Evolutionary conservation across 306 rosid species (phyloP).

Genomic region (Rosa rugosa): DNA sequence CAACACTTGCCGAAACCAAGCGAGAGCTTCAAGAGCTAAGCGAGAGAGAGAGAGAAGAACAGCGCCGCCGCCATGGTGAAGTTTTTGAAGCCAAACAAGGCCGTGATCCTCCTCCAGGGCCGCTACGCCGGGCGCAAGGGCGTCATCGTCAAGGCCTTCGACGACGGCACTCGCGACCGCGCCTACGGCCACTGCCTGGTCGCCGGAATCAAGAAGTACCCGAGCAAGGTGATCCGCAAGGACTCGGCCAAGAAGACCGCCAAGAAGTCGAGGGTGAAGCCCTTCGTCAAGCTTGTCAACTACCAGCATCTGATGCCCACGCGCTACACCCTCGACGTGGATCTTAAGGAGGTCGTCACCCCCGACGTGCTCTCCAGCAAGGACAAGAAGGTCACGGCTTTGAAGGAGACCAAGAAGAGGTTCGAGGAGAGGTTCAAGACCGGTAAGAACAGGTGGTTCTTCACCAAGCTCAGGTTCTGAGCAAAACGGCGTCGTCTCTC

Average conservation of each 20-base stretch:
- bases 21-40: too few relatives aligned
- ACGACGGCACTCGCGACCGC: conserved; percentile 52
- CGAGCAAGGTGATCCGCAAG: conserved; percentile 46
- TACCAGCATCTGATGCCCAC: conserved; percentile 52
- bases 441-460: conserved; percentile 56
- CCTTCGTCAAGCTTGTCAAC: conserved; percentile 51
- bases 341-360: conserved; percentile 44
- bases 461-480: conserved; percentile 54
- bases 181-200: conserved; percentile 50
- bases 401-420: conserved; percentile 48
- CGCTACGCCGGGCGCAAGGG: conserved; percentile 58
- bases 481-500: not conserved
- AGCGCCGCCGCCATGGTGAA: conserved; percentile 32
- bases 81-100: conserved; percentile 47
- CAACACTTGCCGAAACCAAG: too few relatives aligned
- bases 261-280: conserved; percentile 47
- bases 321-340: conserved; percentile 50
- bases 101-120: conserved; percentile 46
- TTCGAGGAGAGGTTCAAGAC: conserved; percentile 54
- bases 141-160: conserved; percentile 45
- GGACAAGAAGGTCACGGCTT: conserved; percentile 42
- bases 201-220: conserved; percentile 50
- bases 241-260: conserved; percentile 55
- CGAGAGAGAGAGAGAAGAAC: not conserved
- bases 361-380: conserved; percentile 33